Percentiles rank a stretch among this genome's conserved stretches.
Evolutionary conservation across 768 basidiomycete species (phyloP).

Genomic region (Tylopilus rubrobrunneus): DNA sequence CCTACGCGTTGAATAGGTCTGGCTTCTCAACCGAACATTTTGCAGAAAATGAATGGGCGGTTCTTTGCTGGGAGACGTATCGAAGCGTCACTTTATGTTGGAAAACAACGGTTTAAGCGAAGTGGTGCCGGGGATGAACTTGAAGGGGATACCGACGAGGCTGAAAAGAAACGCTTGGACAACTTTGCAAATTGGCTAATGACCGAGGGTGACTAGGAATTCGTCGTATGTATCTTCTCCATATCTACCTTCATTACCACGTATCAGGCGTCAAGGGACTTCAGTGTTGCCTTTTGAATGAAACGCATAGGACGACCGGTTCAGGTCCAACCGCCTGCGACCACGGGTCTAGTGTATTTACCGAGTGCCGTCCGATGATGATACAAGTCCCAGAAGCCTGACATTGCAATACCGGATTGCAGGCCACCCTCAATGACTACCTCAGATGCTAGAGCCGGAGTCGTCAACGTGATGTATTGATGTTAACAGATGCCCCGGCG

Average conservation of each 20-base stretch:
- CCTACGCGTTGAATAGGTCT: not conserved
- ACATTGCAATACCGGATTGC: too few relatives aligned
- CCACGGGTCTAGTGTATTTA: too few relatives aligned
- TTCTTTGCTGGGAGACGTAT: slow-evolving; percentile 85
- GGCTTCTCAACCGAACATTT: not conserved
- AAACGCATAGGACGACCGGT: not conserved
- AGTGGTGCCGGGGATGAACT: slow-evolving; percentile 64
- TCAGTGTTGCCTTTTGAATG: not conserved
- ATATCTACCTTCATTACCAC: not conserved
- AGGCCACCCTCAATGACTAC: too few relatives aligned
- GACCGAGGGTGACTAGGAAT: slow-evolving; percentile 62
- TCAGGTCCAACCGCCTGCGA: too few relatives aligned
- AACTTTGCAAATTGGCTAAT: slow-evolving; percentile 87
- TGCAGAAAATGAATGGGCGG: slow-evolving; percentile 90
- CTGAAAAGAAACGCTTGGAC: slow-evolving; percentile 81
- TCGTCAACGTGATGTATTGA: too few relatives aligned
- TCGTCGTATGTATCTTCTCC: slow-evolving; percentile 3
- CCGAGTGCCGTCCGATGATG: too few relatives aligned
- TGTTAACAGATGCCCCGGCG: too few relatives aligned
- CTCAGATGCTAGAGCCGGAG: too few relatives aligned
- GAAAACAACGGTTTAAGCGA: slow-evolving; percentile 77
- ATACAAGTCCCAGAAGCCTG: not conserved
- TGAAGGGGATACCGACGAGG: slow-evolving; percentile 64
- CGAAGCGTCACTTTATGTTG: slow-evolving; percentile 77
- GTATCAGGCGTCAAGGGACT: not conserved